These are phyloP conservation scores for Pythium oligandrum DNA, from an alignment of 352 stramenopile species.

Conservation along the genomic window DNA sequence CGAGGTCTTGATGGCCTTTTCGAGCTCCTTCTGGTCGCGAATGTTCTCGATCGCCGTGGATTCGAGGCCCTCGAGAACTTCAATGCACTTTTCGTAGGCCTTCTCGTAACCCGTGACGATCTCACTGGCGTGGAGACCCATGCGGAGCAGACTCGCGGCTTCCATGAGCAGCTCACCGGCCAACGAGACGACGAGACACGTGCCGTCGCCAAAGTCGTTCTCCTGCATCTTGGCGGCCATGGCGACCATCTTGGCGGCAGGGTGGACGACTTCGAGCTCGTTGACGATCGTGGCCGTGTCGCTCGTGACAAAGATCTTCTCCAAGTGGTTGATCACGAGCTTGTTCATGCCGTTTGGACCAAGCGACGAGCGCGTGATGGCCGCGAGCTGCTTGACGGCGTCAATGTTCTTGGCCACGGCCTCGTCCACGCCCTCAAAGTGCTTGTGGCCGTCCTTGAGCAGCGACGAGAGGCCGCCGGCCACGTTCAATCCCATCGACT, in stretches of 20 bases:
- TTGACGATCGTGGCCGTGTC: slow-evolving; percentile 99
- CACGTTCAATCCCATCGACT: slow-evolving; percentile 95
- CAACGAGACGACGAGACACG: slow-evolving; percentile 97
- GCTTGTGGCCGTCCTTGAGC: slow-evolving; percentile 98
- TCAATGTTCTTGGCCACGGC: slow-evolving; percentile 98
- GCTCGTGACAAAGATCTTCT: slow-evolving; percentile 99
- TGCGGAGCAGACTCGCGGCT: slow-evolving; percentile 95
- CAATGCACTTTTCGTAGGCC: slow-evolving; percentile 91
- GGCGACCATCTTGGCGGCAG: slow-evolving; percentile 97
- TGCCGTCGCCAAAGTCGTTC: slow-evolving; percentile 94
- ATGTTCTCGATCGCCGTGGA: slow-evolving; percentile 70
- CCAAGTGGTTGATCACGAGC: slow-evolving; percentile 99
- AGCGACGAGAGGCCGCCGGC: slow-evolving; percentile 95
- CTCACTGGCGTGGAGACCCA: slow-evolving; percentile 97
- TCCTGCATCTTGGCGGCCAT: slow-evolving; percentile 99
- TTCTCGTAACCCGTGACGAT: slow-evolving; percentile 97
- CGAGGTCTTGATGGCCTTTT: slow-evolving; percentile 91
- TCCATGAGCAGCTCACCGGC: slow-evolving; percentile 96
- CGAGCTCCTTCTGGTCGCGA: slow-evolving; percentile 82
- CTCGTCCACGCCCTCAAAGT: slow-evolving; percentile 94
- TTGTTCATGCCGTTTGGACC: slow-evolving; percentile 99
- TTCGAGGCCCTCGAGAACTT: slow-evolving; percentile 91
- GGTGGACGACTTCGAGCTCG: slow-evolving; percentile 98
- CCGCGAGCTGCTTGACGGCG: slow-evolving; percentile 96
- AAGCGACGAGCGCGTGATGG: slow-evolving; percentile 96